These are phyloP conservation scores for Colletotrichum aenigma DNA, from an alignment of 2,329 filamentous ascomycete species.

Conservation along the genomic window DNA sequence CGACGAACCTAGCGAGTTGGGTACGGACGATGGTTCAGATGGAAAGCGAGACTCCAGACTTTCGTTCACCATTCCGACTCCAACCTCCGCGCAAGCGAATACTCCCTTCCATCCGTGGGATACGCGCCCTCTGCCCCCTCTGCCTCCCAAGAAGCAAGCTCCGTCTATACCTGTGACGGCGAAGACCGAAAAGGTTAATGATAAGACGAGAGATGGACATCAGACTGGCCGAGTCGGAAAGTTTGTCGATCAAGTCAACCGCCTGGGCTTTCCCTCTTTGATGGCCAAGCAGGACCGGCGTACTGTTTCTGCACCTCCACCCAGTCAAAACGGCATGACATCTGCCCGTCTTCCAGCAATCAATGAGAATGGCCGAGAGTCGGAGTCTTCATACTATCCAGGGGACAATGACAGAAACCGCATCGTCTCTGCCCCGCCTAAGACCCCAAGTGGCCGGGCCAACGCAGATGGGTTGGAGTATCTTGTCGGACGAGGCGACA, in stretches of 20 bases:
- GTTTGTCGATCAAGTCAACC: slow-evolving; percentile 22
- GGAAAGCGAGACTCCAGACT: slow-evolving; percentile 42
- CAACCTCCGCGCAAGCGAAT: slow-evolving; percentile 32
- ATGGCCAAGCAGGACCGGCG: slow-evolving; percentile 47
- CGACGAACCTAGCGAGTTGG: slow-evolving; percentile 32
- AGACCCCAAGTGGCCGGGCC: slow-evolving; percentile 21
- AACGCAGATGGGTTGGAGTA: slow-evolving; percentile 47
- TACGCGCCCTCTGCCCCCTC: slow-evolving; percentile 55
- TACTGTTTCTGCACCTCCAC: slow-evolving; percentile 55
- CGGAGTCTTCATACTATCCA: not conserved
- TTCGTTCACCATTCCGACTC: slow-evolving; percentile 43
- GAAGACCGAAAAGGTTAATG: not conserved
- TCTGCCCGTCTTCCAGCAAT: slow-evolving; percentile 52
- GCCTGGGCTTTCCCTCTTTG: slow-evolving; percentile 32
- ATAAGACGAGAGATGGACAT: not conserved
- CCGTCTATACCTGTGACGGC: not conserved
- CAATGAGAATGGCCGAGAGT: slow-evolving; percentile 41
- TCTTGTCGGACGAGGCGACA: slow-evolving; percentile 51
- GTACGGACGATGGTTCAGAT: slow-evolving; percentile 34
- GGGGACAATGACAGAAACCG: slow-evolving; percentile 38
- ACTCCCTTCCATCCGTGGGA: slow-evolving; percentile 43
- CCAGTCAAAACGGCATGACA: slow-evolving; percentile 43
- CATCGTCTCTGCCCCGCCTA: slow-evolving; percentile 51
- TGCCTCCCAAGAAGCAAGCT: slow-evolving; percentile 30
- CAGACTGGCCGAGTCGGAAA: slow-evolving; percentile 17